A percentile compares a stretch with the other conserved stretches of the same genome.
Conservation (phyloP, 176 grass and related monocot species). For the Carex kokanica region DNA sequence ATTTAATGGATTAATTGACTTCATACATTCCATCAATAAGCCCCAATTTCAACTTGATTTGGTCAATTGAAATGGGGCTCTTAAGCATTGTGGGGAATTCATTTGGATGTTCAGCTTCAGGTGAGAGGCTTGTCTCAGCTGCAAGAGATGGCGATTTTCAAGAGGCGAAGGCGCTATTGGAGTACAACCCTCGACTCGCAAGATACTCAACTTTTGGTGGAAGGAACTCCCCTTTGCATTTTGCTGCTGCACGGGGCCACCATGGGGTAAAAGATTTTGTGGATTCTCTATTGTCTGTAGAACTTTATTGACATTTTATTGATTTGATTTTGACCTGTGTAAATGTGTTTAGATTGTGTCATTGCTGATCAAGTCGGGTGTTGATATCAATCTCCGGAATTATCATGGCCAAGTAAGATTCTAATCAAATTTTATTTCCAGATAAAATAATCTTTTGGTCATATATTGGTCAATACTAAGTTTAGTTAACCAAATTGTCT, state of each 20-base stretch:
- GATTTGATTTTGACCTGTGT: conserved; percentile 15
- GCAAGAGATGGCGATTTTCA: conserved; percentile 87
- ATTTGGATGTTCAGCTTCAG: conserved; percentile 90
- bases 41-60: conserved; percentile 20
- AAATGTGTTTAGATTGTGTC: conserved; percentile 66
- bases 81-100: conserved; percentile 96
- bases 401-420: conserved; percentile 67
- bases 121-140: conserved; percentile 91
- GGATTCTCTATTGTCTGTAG: not conserved
- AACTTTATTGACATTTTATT: not conserved
- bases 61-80: conserved; percentile 71
- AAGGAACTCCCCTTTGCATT: conserved; percentile 91
- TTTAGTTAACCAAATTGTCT: not conserved
- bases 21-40: not conserved
- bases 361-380: conserved; percentile 73
- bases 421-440: not conserved
- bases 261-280: conserved; percentile 55
- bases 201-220: conserved; percentile 93
- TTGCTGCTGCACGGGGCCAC: conserved; percentile 81
- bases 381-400: conserved; percentile 90
- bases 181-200: conserved; percentile 84
- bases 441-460: not conserved
- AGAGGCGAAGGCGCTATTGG: conserved; percentile 86
- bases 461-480: not conserved
- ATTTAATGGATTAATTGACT: conserved; percentile 7